A percentile compares a stretch with the other conserved stretches of the same genome.
phyloP scores from a whole-genome alignment of 208 protist species.

The Phytomonas francai region DNA sequence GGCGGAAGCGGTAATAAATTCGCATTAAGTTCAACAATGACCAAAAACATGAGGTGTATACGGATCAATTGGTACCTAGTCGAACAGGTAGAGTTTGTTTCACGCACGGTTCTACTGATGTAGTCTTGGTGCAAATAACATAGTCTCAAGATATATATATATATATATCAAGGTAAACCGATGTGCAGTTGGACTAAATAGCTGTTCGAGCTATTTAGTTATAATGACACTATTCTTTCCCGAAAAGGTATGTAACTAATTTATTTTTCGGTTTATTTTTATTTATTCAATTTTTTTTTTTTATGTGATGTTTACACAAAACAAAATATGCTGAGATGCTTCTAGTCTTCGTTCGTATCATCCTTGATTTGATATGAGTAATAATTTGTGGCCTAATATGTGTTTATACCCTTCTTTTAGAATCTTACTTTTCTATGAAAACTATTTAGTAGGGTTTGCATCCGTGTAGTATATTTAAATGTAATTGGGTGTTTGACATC shows the following conservation, averaged over 20 bases:
- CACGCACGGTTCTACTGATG: not conserved
- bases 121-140: not conserved
- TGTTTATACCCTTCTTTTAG: not conserved
- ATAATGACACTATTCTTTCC: not conserved
- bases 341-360: not conserved
- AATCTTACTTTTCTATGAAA: conserved; percentile 3
- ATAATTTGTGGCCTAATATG: not conserved
- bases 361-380: not conserved
- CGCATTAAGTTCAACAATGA: conserved; percentile 4
- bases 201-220: not conserved
- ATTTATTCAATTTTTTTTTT: conserved; percentile 4
- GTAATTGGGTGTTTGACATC: not conserved
- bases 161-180: not conserved
- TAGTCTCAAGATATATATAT: not conserved
- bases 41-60: not conserved
- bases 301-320: not conserved
- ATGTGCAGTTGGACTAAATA: not conserved
- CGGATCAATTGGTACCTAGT: conserved; percentile 4
- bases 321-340: not conserved
- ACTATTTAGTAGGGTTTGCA: not conserved
- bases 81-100: not conserved
- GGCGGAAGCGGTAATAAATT: conserved; percentile 4
- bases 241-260: not conserved
- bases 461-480: not conserved
- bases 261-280: not conserved